These are phyloP conservation scores for Pseudognaphalium luteoalbum DNA, from an alignment of 129 eudicot species.

Conservation along the genomic window DNA sequence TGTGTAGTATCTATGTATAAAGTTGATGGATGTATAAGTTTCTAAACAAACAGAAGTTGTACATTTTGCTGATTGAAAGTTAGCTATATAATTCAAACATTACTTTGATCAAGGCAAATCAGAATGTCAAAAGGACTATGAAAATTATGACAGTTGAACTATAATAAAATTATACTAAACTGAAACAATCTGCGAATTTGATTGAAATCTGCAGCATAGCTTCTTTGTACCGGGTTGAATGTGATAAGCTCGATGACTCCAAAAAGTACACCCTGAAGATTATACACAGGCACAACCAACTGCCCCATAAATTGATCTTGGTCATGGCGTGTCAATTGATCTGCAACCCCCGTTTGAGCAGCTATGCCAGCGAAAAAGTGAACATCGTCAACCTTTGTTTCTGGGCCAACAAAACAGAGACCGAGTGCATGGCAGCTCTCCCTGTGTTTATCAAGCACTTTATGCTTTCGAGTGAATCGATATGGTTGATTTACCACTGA, in stretches of 20 bases:
- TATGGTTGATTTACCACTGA: background rate
- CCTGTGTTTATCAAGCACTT: background rate
- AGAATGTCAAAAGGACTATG: background rate
- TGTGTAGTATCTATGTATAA: too few species aligned
- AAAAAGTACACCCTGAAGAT: background rate
- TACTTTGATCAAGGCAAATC: background rate
- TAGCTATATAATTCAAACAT: background rate
- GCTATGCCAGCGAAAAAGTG: background rate
- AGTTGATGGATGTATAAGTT: too few species aligned
- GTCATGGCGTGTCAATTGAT: background rate
- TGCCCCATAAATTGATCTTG: background rate
- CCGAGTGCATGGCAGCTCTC: background rate
- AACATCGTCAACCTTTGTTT: background rate
- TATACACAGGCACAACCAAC: slow-evolving; percentile 1
- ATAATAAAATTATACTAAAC: background rate
- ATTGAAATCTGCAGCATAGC: background rate
- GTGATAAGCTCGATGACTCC: background rate
- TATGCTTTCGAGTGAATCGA: background rate
- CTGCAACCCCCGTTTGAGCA: background rate
- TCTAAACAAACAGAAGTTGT: too few species aligned
- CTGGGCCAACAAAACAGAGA: background rate
- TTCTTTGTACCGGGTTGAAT: background rate
- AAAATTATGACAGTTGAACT: background rate
- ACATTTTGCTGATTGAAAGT: too few species aligned
- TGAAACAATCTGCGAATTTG: background rate